A percentile compares a stretch with the other conserved stretches of the same genome.
Conservation (phyloP, 495 filamentous ascomycete genomes). For the Aspergillus hancockii region DNA sequence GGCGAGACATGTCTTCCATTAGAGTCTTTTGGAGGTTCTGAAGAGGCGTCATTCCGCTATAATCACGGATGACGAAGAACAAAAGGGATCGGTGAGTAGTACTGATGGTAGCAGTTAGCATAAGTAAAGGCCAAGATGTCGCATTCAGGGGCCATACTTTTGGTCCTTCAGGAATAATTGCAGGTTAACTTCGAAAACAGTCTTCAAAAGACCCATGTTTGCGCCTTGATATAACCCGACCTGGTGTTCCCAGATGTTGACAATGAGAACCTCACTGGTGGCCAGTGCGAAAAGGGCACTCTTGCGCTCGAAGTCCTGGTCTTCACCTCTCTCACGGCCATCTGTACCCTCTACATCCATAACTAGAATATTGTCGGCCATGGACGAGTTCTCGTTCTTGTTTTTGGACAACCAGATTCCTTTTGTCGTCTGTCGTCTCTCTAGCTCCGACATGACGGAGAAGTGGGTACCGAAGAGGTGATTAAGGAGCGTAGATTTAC, state of each 20-base stretch:
- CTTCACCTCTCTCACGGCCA: constrained; percentile 92
- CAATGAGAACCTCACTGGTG: constrained; percentile 95
- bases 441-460: constrained; percentile 90
- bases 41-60: constrained; percentile 87
- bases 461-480: constrained; percentile 94
- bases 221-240: constrained; percentile 97
- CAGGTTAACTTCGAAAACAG: constrained; percentile 97
- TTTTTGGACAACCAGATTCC: constrained; percentile 99
- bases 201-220: constrained; percentile 98
- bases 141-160: constrained; percentile 58
- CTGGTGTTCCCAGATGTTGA: constrained; percentile 99
- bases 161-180: constrained; percentile 94
- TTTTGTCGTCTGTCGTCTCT: constrained; percentile 94
- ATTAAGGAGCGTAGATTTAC: constrained; percentile 96
- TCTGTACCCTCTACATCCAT: constrained; percentile 99
- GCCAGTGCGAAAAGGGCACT: constrained; percentile 95
- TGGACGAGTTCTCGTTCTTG: constrained; percentile 60
- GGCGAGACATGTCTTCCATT: constrained; percentile 82
- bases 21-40: constrained; percentile 85
- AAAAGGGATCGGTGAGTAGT: constrained; percentile 88
- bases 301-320: constrained; percentile 98
- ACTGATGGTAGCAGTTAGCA: constrained; percentile 47
- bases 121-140: background rate
- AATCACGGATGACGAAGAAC: constrained; percentile 98
- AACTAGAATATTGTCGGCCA: constrained; percentile 97